phyloP scores from a whole-genome alignment of 2,329 filamentous ascomycete genomes.

The Botrytis galanthina region DNA sequence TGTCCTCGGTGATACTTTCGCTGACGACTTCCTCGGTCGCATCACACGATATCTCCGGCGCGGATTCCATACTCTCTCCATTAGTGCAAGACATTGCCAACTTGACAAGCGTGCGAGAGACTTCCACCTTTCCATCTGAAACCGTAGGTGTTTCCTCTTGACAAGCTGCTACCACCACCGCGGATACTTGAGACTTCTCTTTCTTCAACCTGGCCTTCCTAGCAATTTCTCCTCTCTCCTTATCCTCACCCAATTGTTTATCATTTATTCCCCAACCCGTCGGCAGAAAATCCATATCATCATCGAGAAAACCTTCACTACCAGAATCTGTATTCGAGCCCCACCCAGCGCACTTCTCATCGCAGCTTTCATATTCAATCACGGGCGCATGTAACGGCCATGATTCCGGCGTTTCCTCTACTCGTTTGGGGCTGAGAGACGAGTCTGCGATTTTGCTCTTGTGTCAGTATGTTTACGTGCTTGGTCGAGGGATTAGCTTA shows the following conservation, averaged over 20 bases:
- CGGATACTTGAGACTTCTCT: neutral
- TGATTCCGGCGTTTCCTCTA: neutral
- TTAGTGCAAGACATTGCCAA: neutral
- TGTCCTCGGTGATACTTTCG: neutral
- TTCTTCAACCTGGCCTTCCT: slow-evolving; percentile 6
- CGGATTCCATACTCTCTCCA: neutral
- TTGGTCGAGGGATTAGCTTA: neutral
- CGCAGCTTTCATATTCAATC: neutral
- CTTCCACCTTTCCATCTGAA: neutral
- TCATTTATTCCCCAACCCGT: neutral
- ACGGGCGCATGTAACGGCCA: neutral
- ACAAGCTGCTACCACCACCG: neutral
- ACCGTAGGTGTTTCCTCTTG: neutral
- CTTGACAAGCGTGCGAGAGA: neutral
- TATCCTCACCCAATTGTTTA: neutral
- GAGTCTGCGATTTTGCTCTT: neutral
- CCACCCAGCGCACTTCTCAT: neutral
- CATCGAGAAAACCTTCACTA: neutral
- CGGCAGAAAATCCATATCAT: slow-evolving; percentile 9
- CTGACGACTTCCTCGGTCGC: neutral
- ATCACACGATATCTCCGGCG: neutral
- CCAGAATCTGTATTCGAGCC: neutral
- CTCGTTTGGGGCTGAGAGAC: neutral
- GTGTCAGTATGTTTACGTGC: neutral
- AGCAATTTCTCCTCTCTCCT: neutral